Evolutionary conservation across 495 filamentous ascomycete species (phyloP).

Genomic region (Halenospora varia): DNA sequence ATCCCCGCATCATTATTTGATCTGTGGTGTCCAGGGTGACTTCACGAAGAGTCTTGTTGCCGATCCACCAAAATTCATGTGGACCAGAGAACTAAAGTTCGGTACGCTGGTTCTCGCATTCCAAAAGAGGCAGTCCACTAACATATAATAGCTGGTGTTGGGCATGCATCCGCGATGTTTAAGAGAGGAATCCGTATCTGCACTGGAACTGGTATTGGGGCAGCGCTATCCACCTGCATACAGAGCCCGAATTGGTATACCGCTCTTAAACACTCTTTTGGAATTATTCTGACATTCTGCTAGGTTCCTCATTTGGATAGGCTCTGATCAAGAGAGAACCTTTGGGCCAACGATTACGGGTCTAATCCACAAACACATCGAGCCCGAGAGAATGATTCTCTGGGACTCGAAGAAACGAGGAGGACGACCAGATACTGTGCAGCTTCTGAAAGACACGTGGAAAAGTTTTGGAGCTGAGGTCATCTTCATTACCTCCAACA

Average conservation of each 20-base stretch:
- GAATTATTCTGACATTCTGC: conserved; percentile 6
- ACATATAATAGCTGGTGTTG: conserved; percentile 36
- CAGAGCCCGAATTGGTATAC: conserved; percentile 38
- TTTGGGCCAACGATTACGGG: conserved; percentile 40
- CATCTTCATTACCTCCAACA: conserved; percentile 45
- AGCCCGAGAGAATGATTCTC: conserved; percentile 41
- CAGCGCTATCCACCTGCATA: conserved; percentile 41
- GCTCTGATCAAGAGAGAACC: conserved; percentile 39
- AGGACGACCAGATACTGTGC: conserved; percentile 36
- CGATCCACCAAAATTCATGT: conserved; percentile 37
- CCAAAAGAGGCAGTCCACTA: conserved; percentile 12
- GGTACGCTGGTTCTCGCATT: conserved; percentile 26
- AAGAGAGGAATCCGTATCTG: conserved; percentile 41
- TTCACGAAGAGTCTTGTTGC: conserved; percentile 37
- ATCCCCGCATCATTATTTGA: conserved; percentile 37
- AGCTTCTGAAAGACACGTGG: conserved; percentile 40
- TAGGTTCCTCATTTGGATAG: conserved; percentile 44
- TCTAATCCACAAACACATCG: conserved; percentile 39
- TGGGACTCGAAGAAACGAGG: conserved; percentile 45
- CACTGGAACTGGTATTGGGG: conserved; percentile 42
- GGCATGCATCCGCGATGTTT: conserved; percentile 42
- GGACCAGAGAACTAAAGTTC: conserved; percentile 43
- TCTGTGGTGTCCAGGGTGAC: conserved; percentile 43
- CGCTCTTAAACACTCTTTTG: neutral
- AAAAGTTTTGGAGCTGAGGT: conserved; percentile 40